Evolutionary conservation across 257 asterid species (phyloP).

Genomic region (Nicotiana tomentosiformis): DNA sequence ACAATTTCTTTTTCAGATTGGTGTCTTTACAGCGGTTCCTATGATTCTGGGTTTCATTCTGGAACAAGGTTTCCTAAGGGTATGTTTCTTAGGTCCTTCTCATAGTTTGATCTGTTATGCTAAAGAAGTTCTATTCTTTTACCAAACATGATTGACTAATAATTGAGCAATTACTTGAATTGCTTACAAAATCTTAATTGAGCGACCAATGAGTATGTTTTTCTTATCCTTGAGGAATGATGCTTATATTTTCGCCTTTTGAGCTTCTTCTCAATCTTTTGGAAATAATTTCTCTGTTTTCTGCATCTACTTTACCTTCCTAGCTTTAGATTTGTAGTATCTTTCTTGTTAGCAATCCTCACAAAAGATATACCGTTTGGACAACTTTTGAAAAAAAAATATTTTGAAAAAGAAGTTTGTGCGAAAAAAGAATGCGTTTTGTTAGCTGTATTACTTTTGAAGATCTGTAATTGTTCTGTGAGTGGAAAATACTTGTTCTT

Average conservation of each 20-base stretch:
- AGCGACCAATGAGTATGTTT: not conserved
- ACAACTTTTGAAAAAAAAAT: not conserved
- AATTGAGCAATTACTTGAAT: not conserved
- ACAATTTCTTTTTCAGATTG: slow-evolving; percentile 95
- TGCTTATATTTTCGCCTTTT: not conserved
- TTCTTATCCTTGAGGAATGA: not conserved
- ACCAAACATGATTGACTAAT: not conserved
- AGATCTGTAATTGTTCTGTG: not conserved
- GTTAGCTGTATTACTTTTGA: not conserved
- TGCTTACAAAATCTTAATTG: not conserved
- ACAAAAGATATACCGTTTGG: not conserved
- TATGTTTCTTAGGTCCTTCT: slow-evolving; percentile 23
- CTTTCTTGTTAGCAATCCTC: not conserved
- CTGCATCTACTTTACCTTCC: not conserved
- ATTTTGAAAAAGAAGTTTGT: not conserved
- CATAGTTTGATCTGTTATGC: slow-evolving; percentile 1
- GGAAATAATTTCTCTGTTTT: not conserved
- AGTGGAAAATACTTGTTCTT: not conserved
- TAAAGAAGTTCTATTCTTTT: not conserved
- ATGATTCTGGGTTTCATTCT: slow-evolving; percentile 89
- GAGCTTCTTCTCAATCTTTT: not conserved
- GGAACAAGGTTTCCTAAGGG: slow-evolving; percentile 94
- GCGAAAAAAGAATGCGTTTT: not conserved
- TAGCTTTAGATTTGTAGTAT: not conserved
- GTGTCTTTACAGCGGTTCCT: slow-evolving; percentile 86